Base-by-base conservation (phyloP, 441 rosid species). In the Hura crepitans region DNA sequence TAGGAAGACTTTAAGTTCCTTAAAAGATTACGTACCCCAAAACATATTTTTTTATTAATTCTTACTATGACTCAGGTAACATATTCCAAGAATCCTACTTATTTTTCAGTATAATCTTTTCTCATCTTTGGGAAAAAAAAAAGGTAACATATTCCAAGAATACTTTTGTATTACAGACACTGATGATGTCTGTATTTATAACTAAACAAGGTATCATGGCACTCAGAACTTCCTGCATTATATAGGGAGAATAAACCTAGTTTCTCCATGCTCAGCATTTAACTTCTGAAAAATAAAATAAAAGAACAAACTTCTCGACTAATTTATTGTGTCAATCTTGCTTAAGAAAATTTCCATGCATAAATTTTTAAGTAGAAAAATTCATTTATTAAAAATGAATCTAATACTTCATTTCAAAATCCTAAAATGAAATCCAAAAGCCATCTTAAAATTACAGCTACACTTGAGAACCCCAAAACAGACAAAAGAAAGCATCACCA, bases 401-500 rank as follows among this genome's bases (percentile, higher is more conserved):
- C 33, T 30, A n/a, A n/a, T 22, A 50, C 22, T 42, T 17, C 17
- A 56, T 50, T 23, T 42, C 68, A 46, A 65, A 63, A 65, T 56
- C 27, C 35, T 46, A 49, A 28, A 30, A 35, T 28, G 42, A 7
- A 23, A 20, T 13, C 4, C 12, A 22, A 56, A 53, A 5, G 37
- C 33, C 15, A 20, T n/a, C 55, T 5, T 30, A 64, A 58, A 27
- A 1, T 12, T 20, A 68, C 60, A 33, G n/a, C 28, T 1, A 65
- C 18, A 22, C 2, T 1, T 28, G 18, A 39, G 42, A 14, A 17
- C 5, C 13, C 5, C 33, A 55, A 55, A 30, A 33, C 8, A 62
- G 23, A 35, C 33, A 30, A 63, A 45, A 30, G 64, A 57, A 59
- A 72, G 22, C 10, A 37, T 75, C 61, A 89, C 97, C 97, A 37